Conservation (phyloP, 2,329 filamentous ascomycete species). For the Monilinia aucupariae region DNA sequence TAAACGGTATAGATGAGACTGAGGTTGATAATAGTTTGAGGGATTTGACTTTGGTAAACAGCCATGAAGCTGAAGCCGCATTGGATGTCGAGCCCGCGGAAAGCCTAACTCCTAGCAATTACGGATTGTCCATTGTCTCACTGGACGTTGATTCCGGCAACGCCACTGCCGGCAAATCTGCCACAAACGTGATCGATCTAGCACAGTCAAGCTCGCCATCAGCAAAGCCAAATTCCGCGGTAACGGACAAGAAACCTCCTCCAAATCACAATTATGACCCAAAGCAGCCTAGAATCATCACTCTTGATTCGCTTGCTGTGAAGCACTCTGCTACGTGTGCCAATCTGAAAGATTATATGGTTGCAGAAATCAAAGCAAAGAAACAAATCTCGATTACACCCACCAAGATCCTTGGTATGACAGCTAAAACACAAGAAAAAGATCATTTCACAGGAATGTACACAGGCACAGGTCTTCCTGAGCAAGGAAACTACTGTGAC, state of each 20-base stretch:
- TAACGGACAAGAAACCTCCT: conserved; percentile 30
- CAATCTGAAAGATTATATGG: conserved; percentile 70
- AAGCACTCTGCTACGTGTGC: conserved; percentile 58
- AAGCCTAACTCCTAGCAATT: background rate
- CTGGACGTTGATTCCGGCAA: background rate
- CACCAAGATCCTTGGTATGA: conserved; percentile 47
- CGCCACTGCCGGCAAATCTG: background rate
- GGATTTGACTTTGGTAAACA: background rate
- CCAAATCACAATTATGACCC: conserved; percentile 42
- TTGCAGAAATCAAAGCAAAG: conserved; percentile 64
- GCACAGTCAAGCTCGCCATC: conserved; percentile 5
- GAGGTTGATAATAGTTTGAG: background rate
- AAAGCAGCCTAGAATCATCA: conserved; percentile 66
- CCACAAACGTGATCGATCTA: background rate
- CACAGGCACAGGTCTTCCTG: conserved; percentile 52
- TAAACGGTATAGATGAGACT: background rate
- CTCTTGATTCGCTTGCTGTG: conserved; percentile 76
- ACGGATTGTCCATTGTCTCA: background rate
- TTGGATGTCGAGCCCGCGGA: background rate
- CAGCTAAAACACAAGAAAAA: conserved; percentile 46
- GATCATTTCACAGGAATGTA: background rate
- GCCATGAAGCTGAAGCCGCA: background rate
- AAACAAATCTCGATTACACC: conserved; percentile 37
- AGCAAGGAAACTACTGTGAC: conserved; percentile 79
- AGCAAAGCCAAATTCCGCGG: conserved; percentile 27